Base-by-base conservation (phyloP, 2,329 filamentous ascomycete genomes). In the Scorias spongiosa region DNA sequence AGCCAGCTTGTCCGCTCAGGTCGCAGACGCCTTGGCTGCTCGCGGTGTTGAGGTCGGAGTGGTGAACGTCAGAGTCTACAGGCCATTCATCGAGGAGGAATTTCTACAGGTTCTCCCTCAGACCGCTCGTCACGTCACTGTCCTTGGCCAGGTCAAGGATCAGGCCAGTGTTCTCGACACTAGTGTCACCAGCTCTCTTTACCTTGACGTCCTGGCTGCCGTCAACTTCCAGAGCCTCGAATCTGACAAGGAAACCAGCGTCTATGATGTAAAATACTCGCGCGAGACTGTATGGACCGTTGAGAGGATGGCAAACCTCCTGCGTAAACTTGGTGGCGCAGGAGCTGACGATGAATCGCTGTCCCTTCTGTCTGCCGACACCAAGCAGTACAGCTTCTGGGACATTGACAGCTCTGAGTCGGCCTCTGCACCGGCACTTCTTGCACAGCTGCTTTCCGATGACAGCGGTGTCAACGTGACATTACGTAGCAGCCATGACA, bases 361-460 rank as follows among this genome's bases (percentile, higher is more conserved):
- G 60, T 42, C 62, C 57, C 36, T 76, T 66, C 62, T 68, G 66
- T 52, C 48, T 43, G 51, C 52, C 40, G 72, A 77, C 49, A 59
- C 67, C n/a, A 75, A 84, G 62, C 84, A 96, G 64, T 96, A 91
- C 67, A 81, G 80, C 10, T 95, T 98, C 74, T 96, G 88, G 87
- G 84, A 95, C 53, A 61, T 84, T 36, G 89, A 94, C 57, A 75
- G 79, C 61, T 87, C 87, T 26, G 65, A 70, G 1, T 74, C 81
- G 42, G 71, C 73, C 42, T 69, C 70, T 46, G 79, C 85, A 1
- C 80, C 86, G 10, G 65, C 74, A 17, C 74, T 67, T 39, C 59
- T 81, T 41, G 75, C 72, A 36, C 71, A 77, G 57, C 68, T 78
- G 8, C 63, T 81, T 30, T 74, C 78, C 2, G 70, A 68, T 29